Evolutionary conservation across 2,329 filamentous ascomycete species (phyloP).

Genomic region (Whalleya microplaca): DNA sequence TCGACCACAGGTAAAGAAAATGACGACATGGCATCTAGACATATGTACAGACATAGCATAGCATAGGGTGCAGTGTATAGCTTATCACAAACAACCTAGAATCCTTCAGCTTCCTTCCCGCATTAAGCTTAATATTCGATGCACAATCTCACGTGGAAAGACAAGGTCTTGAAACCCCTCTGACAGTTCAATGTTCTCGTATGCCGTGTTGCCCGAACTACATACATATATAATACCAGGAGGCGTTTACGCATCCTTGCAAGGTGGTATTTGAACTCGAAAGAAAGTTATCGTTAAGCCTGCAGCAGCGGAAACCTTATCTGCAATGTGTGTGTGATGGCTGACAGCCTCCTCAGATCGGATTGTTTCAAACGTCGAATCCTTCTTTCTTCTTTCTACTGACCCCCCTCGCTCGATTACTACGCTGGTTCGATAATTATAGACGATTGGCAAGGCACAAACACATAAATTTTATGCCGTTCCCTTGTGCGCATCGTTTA

Average conservation of each 20-base stretch:
- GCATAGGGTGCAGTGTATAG: too few species aligned
- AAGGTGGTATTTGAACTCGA: not conserved
- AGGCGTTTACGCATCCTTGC: not conserved
- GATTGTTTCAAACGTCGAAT: conserved; percentile 21
- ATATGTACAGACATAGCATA: too few species aligned
- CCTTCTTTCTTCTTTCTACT: conserved; percentile 10
- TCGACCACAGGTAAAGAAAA: too few species aligned
- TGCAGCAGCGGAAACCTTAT: not conserved
- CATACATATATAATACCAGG: too few species aligned
- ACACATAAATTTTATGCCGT: not conserved
- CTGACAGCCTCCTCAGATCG: conserved; percentile 2
- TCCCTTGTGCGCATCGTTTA: not conserved
- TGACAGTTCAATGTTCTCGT: too few species aligned
- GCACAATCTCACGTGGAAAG: too few species aligned
- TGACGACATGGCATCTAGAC: too few species aligned
- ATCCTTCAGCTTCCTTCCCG: too few species aligned
- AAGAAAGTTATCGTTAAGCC: not conserved
- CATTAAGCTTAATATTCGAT: too few species aligned
- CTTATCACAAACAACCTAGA: too few species aligned
- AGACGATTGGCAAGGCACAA: not conserved
- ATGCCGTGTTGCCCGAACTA: too few species aligned
- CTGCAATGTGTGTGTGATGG: not conserved
- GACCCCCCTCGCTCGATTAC: conserved; percentile 10
- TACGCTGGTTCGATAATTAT: conserved; percentile 1
- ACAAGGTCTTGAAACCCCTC: too few species aligned